Evolutionary conservation across 352 stramenopile species (phyloP).

Genomic region (Globisporangium canariense): DNA sequence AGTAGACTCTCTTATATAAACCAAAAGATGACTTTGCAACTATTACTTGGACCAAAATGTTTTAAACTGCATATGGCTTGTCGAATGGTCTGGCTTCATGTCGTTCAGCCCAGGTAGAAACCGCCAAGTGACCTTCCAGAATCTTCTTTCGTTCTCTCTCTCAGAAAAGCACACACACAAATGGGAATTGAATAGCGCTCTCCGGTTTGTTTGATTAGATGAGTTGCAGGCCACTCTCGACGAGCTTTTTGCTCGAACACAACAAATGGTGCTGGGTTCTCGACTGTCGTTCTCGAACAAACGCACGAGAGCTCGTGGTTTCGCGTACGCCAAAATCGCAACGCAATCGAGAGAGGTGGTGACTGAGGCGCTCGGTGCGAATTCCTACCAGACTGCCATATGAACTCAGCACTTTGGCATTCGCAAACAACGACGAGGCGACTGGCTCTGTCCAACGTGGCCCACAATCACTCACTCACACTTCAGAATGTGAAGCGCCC

Average conservation of each 20-base stretch:
- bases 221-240: background rate
- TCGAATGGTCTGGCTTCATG: background rate
- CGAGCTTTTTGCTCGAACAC: too few species aligned
- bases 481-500: constrained; percentile 5
- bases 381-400: too few species aligned
- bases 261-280: too few species aligned
- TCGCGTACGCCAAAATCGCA: too few species aligned
- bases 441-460: background rate
- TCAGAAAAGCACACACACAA: background rate
- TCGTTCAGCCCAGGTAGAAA: background rate
- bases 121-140: constrained; percentile 19
- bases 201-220: background rate
- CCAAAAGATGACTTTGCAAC: background rate
- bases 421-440: background rate
- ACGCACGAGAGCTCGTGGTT: too few species aligned
- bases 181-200: background rate
- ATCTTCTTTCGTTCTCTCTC: constrained; percentile 18
- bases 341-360: too few species aligned
- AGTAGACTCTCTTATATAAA: background rate
- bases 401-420: too few species aligned
- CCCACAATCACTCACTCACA: background rate
- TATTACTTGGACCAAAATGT: background rate
- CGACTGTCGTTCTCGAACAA: too few species aligned
- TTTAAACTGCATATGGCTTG: background rate
- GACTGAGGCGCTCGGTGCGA: too few species aligned